Evolutionary conservation across 225 moss, liverwort and hornwort species (phyloP).

Genomic region (Polytrichum commune): DNA sequence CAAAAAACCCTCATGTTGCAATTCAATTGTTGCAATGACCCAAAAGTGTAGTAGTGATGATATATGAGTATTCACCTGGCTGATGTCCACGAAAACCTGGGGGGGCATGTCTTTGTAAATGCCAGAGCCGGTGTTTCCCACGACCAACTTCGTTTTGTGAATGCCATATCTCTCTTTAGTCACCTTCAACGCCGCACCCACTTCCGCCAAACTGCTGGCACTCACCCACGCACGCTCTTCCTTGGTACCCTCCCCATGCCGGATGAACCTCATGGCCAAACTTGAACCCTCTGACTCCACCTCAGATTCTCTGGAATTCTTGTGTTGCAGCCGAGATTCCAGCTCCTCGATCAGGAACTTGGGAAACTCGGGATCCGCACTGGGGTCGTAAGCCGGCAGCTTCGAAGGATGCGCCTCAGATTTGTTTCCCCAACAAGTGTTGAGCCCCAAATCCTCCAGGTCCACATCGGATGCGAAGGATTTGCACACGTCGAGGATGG

Average conservation of each 20-base stretch:
- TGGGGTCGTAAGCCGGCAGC: conserved; percentile 34
- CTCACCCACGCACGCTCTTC: conserved; percentile 38
- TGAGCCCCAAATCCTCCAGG: conserved; percentile 61
- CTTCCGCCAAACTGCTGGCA: conserved; percentile 24
- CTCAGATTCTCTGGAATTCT: not conserved
- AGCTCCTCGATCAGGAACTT: conserved; percentile 34
- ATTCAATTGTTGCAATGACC: conserved; percentile 2
- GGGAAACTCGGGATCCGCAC: conserved; percentile 36
- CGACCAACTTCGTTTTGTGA: conserved; percentile 27
- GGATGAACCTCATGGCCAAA: conserved; percentile 7
- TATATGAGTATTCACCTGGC: conserved; percentile 10
- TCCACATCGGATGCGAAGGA: conserved; percentile 64
- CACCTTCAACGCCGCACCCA: conserved; percentile 14
- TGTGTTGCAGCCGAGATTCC: conserved; percentile 1
- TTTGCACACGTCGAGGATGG: conserved; percentile 63
- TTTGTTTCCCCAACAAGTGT: conserved; percentile 47
- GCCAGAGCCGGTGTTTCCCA: conserved; percentile 55
- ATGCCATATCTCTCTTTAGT: not conserved
- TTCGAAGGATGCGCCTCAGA: conserved; percentile 18
- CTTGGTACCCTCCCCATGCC: conserved; percentile 8
- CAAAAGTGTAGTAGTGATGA: conserved; percentile 1
- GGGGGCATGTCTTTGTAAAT: conserved; percentile 50
- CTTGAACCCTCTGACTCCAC: not conserved
- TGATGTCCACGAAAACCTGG: conserved; percentile 51
- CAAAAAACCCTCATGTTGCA: too few species aligned